phyloP scores from a whole-genome alignment of 176 grass and related monocot genomes.

The Juncus inflexus region DNA sequence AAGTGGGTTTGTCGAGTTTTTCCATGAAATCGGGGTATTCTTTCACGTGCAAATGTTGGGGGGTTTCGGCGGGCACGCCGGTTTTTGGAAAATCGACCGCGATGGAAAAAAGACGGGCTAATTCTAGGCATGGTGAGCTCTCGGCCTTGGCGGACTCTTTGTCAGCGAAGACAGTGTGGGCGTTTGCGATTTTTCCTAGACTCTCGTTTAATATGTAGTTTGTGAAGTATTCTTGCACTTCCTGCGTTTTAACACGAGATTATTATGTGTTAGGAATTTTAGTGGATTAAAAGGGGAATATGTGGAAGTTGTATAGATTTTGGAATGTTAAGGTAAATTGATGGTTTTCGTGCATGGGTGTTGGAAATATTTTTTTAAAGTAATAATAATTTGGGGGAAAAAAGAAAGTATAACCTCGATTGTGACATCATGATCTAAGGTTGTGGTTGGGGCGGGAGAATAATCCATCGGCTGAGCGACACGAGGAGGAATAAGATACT shows the following conservation, averaged over 20 bases:
- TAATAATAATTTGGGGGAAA: too few species aligned
- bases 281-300: too few species aligned
- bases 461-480: slow-evolving; percentile 67
- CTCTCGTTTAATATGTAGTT: slow-evolving; percentile 95
- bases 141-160: slow-evolving; percentile 38
- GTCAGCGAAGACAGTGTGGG: slow-evolving; percentile 72
- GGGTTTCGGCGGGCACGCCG: slow-evolving; percentile 67
- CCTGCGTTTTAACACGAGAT: slow-evolving; percentile 36
- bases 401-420: slow-evolving; percentile 45
- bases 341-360: too few species aligned
- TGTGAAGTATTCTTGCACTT: slow-evolving; percentile 71
- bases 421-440: slow-evolving; percentile 79
- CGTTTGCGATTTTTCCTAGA: slow-evolving; percentile 78
- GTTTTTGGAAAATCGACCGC: slow-evolving; percentile 95
- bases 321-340: not conserved
- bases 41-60: slow-evolving; percentile 43
- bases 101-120: slow-evolving; percentile 70
- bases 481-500: slow-evolving; percentile 49
- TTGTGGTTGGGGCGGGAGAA: slow-evolving; percentile 49
- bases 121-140: slow-evolving; percentile 42
- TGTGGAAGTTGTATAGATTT: too few species aligned
- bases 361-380: too few species aligned
- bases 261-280: not conserved
- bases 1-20: slow-evolving; percentile 57
- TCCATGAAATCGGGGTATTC: slow-evolving; percentile 99